Evolutionary conservation across 768 basidiomycete species (phyloP).

Genomic region (Ramaria rubella): DNA sequence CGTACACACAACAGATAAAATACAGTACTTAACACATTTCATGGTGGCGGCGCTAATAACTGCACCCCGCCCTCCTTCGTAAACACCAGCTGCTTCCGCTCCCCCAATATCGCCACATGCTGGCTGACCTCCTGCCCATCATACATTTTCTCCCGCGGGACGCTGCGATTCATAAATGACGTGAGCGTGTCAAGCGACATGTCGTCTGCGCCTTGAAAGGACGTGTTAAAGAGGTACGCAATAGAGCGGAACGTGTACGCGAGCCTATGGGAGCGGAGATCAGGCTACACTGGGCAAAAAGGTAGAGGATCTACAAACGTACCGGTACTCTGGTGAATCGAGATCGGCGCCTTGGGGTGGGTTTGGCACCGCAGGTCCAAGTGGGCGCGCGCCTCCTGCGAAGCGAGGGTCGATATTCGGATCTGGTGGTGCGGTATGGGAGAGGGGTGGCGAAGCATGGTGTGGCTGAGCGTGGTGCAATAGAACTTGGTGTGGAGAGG

Average conservation of each 20-base stretch:
- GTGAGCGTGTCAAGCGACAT: conserved; percentile 8
- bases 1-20: not conserved
- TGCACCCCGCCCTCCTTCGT: conserved; percentile 8
- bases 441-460: not conserved
- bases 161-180: conserved; percentile 5
- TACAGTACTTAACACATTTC: not conserved
- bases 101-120: conserved; percentile 2
- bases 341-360: not conserved
- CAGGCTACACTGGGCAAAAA: not conserved
- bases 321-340: conserved; percentile 5
- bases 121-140: conserved; percentile 1
- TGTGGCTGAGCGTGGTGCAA: not conserved
- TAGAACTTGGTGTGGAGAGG: not conserved
- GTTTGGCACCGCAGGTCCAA: not conserved
- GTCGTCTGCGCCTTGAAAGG: conserved; percentile 2
- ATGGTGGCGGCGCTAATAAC: not conserved
- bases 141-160: not conserved
- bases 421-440: not conserved
- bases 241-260: not conserved
- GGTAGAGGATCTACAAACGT: not conserved
- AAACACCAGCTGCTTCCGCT: conserved; percentile 4
- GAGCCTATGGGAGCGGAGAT: not conserved
- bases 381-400: not conserved
- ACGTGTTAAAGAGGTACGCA: conserved; percentile 8
- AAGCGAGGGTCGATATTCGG: not conserved